Base-by-base conservation (phyloP, 768 basidiomycete species). In the Calocera viscosa region DNA sequence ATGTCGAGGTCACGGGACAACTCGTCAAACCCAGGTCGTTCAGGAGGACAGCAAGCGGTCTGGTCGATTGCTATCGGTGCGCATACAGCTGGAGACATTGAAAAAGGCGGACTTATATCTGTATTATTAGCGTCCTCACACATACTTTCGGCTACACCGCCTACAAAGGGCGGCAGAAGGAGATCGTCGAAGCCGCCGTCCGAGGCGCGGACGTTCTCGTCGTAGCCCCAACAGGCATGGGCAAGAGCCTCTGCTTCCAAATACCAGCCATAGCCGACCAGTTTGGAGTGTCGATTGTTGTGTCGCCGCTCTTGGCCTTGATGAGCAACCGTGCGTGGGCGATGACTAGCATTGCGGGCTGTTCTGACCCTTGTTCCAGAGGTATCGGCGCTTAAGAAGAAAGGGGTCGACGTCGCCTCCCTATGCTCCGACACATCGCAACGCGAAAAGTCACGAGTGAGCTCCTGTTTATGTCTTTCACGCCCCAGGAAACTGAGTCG, bases 181-280 rank as follows among this genome's bases (percentile, higher is more conserved):
- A 86, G 67, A 86, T 92, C 22, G 81, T 91, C 1, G 82, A 87
- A 66, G 86, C 86, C 8, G 89, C 89, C 1, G 76, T 87, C 32
- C 74, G 75, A 70, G 89, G 90, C 2, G 76, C 75, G 10, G 90
- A 91, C 74, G 84, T 91, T 16, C 81, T 91, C 63, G 88, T 90
- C 11, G 80, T 91, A 1, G 91, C 90, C 19, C 90, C 91, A 0
- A 93, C 91, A 11, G 90, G 91, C 2, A 90, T 92, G 88, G 91
- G 91, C 35, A 93, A 93, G 89, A 91, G 89, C 71, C 72, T 93
- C 2, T 93, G 91, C 75, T 93, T 92, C 72, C 91, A 92, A 76
- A 77, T 91, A 32, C 91, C 91, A 49, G 90, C 91, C 0, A 76
- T 87, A 35, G 84, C 85, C 10, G 83, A 81, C 41, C 78, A 82